Evolutionary conservation across 139 green algal species (phyloP).

Genomic region (Haematococcus sp.): DNA sequence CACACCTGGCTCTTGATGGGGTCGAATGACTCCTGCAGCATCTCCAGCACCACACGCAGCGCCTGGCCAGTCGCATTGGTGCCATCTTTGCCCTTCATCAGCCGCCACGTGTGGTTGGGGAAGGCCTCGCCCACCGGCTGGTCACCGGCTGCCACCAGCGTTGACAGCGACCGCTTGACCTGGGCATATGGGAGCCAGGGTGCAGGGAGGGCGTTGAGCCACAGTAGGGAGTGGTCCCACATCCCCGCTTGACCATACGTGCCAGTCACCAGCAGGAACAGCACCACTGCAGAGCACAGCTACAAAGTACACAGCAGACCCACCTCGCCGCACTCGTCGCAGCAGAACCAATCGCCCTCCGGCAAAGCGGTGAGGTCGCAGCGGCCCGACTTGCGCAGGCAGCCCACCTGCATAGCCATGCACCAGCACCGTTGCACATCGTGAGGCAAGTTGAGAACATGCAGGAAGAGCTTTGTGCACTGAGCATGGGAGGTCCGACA

Average conservation of each 20-base stretch:
- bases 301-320: too few species aligned
- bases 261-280: too few species aligned
- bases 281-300: too few species aligned
- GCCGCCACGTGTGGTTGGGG: slow-evolving; percentile 27
- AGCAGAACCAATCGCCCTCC: slow-evolving; percentile 86
- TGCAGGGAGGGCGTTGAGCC: too few species aligned
- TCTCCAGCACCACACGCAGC: slow-evolving; percentile 32
- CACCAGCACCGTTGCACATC: neutral
- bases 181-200: too few species aligned
- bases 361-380: slow-evolving; percentile 50
- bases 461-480: too few species aligned
- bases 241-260: too few species aligned
- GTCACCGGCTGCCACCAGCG: slow-evolving; percentile 41
- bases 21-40: slow-evolving; percentile 72
- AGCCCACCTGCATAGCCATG: slow-evolving; percentile 34
- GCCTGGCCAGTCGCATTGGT: slow-evolving; percentile 14
- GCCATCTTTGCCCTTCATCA: slow-evolving; percentile 32
- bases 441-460: too few species aligned
- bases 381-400: slow-evolving; percentile 47
- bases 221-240: too few species aligned
- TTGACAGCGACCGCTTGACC: slow-evolving; percentile 30
- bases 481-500: too few species aligned
- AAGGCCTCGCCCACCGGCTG: slow-evolving; percentile 17
- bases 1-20: slow-evolving; percentile 68
- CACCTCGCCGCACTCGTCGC: slow-evolving; percentile 50